These are phyloP conservation scores for Exidia glandulosa DNA, from an alignment of 768 basidiomycete species.

Conservation along the genomic window DNA sequence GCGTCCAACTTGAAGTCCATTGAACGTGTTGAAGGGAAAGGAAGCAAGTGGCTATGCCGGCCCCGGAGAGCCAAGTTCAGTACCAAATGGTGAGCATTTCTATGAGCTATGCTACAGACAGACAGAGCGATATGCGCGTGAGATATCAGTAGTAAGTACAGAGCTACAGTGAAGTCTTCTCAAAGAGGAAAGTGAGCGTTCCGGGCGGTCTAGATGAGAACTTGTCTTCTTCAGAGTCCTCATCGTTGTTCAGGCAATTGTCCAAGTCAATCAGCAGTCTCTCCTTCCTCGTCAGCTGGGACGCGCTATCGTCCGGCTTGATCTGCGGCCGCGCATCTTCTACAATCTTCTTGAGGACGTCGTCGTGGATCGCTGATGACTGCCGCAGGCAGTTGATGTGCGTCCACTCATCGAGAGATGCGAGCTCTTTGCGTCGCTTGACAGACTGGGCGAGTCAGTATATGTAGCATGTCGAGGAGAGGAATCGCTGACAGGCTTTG, in stretches of 20 bases:
- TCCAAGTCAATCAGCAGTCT: constrained; percentile 37
- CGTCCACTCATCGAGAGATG: constrained; percentile 65
- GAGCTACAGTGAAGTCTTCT: constrained; percentile 37
- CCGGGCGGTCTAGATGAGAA: constrained; percentile 49
- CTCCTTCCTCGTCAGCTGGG: constrained; percentile 18
- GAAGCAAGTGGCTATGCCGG: too few species aligned
- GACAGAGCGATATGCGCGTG: too few species aligned
- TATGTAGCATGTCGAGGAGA: background rate
- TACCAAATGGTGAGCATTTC: too few species aligned
- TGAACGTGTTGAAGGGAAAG: too few species aligned
- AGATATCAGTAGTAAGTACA: too few species aligned
- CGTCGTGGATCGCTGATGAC: constrained; percentile 47
- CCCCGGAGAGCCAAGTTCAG: too few species aligned
- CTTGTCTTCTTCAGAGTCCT: constrained; percentile 22
- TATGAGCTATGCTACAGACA: too few species aligned
- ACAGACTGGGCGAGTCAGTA: constrained; percentile 45
- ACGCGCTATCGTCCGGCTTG: constrained; percentile 4
- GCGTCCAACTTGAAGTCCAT: too few species aligned
- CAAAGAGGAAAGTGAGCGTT: constrained; percentile 67
- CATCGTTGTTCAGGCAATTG: constrained; percentile 29
- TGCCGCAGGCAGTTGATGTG: constrained; percentile 59
- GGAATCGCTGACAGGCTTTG: constrained; percentile 36
- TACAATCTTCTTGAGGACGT: constrained; percentile 45
- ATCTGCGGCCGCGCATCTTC: constrained; percentile 10
- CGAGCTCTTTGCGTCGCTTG: constrained; percentile 58